Conservation (phyloP, 2,329 filamentous ascomycete species). For the Periconia digitata region DNA sequence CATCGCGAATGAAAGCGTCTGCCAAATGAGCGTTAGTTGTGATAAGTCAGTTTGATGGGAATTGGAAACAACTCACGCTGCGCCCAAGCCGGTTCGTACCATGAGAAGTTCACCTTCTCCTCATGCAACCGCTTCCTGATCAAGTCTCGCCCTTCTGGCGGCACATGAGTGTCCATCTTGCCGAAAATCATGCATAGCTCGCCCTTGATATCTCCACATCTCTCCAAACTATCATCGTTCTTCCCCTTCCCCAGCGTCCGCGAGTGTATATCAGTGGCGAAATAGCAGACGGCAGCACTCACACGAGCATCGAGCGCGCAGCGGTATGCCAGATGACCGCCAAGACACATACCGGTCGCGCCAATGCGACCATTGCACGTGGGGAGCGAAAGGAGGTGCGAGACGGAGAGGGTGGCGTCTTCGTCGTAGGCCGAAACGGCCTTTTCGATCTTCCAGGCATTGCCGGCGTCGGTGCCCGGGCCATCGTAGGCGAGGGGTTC, state of each 20-base stretch:
- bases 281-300: conserved; percentile 79
- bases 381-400: conserved; percentile 42
- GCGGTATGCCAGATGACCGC: conserved; percentile 80
- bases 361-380: conserved; percentile 71
- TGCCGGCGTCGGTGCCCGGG: conserved; percentile 84
- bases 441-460: conserved; percentile 83
- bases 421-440: conserved; percentile 82
- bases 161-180: conserved; percentile 87
- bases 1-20: conserved; percentile 90
- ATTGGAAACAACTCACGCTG: conserved; percentile 61
- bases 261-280: conserved; percentile 87
- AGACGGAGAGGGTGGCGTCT: conserved; percentile 50
- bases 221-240: conserved; percentile 62
- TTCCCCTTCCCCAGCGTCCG: conserved; percentile 71
- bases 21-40: conserved; percentile 1
- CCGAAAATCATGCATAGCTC: conserved; percentile 91
- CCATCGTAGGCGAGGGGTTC: conserved; percentile 83
- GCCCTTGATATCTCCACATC: conserved; percentile 69
- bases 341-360: conserved; percentile 74
- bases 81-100: conserved; percentile 89
- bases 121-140: conserved; percentile 82
- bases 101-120: conserved; percentile 72
- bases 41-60: neutral
- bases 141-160: conserved; percentile 76
- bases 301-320: conserved; percentile 76